phyloP scores from a whole-genome alignment of 768 basidiomycete genomes.

The Candolleomyces eurysporus region DNA sequence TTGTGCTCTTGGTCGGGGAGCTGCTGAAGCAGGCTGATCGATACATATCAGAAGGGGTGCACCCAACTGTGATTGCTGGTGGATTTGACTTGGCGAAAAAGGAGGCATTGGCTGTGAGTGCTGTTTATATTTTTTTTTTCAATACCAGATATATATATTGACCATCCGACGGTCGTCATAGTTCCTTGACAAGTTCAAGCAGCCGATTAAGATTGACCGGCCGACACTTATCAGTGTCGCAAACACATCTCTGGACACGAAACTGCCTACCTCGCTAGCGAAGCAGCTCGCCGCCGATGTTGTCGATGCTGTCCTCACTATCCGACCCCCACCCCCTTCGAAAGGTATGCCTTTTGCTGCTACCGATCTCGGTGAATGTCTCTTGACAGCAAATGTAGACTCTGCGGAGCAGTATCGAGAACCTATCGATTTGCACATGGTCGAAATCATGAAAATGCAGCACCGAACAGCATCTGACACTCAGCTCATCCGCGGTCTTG shows the following conservation, averaged over 20 bases:
- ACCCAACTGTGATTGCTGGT: slow-evolving; percentile 92
- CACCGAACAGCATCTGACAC: slow-evolving; percentile 98
- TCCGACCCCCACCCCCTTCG: slow-evolving; percentile 66
- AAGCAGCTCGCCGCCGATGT: slow-evolving; percentile 88
- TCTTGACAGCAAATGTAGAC: slow-evolving; percentile 34
- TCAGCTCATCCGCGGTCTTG: slow-evolving; percentile 90
- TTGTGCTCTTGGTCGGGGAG: slow-evolving; percentile 93
- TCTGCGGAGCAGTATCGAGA: slow-evolving; percentile 70
- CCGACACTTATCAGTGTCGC: slow-evolving; percentile 92
- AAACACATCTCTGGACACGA: slow-evolving; percentile 93
- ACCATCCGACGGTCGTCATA: slow-evolving; percentile 28
- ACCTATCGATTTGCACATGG: slow-evolving; percentile 98
- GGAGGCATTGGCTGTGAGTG: slow-evolving; percentile 78
- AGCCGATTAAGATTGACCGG: slow-evolving; percentile 74
- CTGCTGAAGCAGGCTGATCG: slow-evolving; percentile 97
- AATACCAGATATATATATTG: slow-evolving; percentile 2
- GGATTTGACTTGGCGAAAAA: slow-evolving; percentile 99
- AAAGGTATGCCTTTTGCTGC: slow-evolving; percentile 39
- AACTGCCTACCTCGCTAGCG: slow-evolving; percentile 79
- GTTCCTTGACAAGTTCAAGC: slow-evolving; percentile 94
- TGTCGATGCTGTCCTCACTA: slow-evolving; percentile 92
- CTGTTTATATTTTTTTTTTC: no score
- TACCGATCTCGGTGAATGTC: no score
- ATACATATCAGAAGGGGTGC: slow-evolving; percentile 96
- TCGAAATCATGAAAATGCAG: slow-evolving; percentile 99